A percentile compares a stretch with the other conserved stretches of the same genome.
phyloP scores from a whole-genome alignment of 768 basidiomycete species.

The Cyclocybe cylindracea region DNA sequence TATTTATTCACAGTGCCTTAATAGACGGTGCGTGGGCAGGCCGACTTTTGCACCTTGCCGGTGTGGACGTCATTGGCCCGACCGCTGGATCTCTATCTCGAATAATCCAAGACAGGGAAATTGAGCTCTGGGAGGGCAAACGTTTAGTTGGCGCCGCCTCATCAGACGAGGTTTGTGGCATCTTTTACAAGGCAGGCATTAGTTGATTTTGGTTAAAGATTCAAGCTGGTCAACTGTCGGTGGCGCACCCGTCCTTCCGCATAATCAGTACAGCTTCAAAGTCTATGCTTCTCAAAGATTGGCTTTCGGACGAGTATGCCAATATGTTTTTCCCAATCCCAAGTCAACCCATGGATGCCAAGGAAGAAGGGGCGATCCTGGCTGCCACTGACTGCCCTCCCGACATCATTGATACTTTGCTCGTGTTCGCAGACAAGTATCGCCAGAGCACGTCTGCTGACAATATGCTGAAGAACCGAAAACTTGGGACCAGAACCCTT shows the following conservation, averaged over 20 bases:
- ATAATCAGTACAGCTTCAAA: slow-evolving; percentile 64
- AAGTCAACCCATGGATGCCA: slow-evolving; percentile 56
- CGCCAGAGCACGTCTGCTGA: slow-evolving; percentile 54
- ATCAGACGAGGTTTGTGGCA: slow-evolving; percentile 40
- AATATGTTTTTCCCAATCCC: slow-evolving; percentile 72
- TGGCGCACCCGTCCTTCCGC: slow-evolving; percentile 60
- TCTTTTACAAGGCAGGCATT: background rate
- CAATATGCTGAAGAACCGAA: slow-evolving; percentile 59
- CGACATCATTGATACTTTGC: slow-evolving; percentile 36
- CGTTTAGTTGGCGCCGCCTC: slow-evolving; percentile 54
- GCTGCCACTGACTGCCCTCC: slow-evolving; percentile 49
- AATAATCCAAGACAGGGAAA: slow-evolving; percentile 60
- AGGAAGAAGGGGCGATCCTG: slow-evolving; percentile 53
- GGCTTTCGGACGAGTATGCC: slow-evolving; percentile 65
- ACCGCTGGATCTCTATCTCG: slow-evolving; percentile 65
- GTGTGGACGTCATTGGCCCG: slow-evolving; percentile 64
- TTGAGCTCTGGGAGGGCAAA: slow-evolving; percentile 65
- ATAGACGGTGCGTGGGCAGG: slow-evolving; percentile 63
- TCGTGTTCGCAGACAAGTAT: slow-evolving; percentile 61
- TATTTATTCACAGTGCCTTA: slow-evolving; percentile 38
- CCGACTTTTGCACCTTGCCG: slow-evolving; percentile 56
- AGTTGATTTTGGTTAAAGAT: background rate
- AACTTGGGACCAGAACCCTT: slow-evolving; percentile 62
- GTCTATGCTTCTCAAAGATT: slow-evolving; percentile 65
- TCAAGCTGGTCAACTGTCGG: slow-evolving; percentile 43